A percentile compares a stretch with the other conserved stretches of the same genome.
Conservation (phyloP, 352 stramenopile genomes). For the Phytophthora kernoviae region DNA sequence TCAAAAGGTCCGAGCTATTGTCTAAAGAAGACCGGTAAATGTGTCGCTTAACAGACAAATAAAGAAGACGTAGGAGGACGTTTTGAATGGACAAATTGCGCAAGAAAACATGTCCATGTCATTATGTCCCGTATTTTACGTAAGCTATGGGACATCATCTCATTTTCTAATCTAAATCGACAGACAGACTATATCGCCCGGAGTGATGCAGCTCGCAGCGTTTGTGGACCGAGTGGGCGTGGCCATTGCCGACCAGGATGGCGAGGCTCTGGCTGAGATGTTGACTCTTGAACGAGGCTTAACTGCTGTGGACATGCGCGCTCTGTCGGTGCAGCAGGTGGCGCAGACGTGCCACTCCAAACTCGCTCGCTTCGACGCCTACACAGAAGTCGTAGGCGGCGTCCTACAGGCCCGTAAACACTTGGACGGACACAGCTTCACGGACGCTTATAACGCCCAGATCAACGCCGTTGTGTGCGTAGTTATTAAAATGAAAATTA, state of each 20-base stretch:
- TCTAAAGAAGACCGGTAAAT: conserved; percentile 19
- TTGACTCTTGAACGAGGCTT: conserved; percentile 44
- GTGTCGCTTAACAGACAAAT: too few species aligned
- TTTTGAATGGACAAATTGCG: neutral
- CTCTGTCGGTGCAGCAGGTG: conserved; percentile 58
- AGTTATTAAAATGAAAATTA: conserved; percentile 1
- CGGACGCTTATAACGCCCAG: conserved; percentile 66
- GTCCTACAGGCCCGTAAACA: conserved; percentile 72
- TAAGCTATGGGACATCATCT: too few species aligned
- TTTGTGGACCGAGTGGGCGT: conserved; percentile 67
- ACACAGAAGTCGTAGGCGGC: conserved; percentile 66
- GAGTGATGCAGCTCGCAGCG: conserved; percentile 56
- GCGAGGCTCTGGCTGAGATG: conserved; percentile 55
- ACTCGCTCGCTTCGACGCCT: conserved; percentile 56
- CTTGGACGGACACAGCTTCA: conserved; percentile 43
- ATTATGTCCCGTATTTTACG: too few species aligned
- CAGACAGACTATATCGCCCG: too few species aligned
- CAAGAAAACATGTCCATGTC: too few species aligned
- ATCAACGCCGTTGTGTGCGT: conserved; percentile 77
- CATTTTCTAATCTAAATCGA: too few species aligned
- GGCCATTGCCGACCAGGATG: conserved; percentile 56
- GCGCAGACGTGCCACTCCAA: conserved; percentile 56
- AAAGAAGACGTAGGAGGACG: neutral
- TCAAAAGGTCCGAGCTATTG: conserved; percentile 76
- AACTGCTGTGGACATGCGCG: conserved; percentile 41